Evolutionary conservation across 208 protist species (phyloP), one percentile per base, ranked within the genome.

Genomic region (Angomonas deanei): DNA sequence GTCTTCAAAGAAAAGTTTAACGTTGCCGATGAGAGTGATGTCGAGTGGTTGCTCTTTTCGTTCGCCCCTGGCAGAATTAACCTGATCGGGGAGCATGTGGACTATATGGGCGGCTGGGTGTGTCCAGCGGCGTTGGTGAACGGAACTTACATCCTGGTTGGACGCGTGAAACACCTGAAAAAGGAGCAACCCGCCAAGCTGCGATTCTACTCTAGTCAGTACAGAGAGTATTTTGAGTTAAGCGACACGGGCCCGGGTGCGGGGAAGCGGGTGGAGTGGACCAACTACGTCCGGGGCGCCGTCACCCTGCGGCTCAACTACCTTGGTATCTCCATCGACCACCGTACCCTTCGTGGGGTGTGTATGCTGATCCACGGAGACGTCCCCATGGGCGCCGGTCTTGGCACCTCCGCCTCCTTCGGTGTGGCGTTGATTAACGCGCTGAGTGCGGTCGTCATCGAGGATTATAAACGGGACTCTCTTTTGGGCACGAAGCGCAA

Each of bases 11-110:
- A 84, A 63, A 62, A 76, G 56, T 91, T 88, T 56, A 10, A 74
- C 19, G 80, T 86, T 0, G 26, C 57, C 15, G 53, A 60, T 27
- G 67, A 77, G 10, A 50, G 27, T 0, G 84, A 91, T 49, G 84
- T 91, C 32, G 79, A 91, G 72, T 91, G 84, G 81, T 54, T 84
- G 24, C 50, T 91, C 3, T 88, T 88, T 58, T 80, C 80, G 34
- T 88, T 91, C 69, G 75, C 87, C 0, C 92, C 92, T 1, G 92
- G 92, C 5, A 74, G 92, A 13, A 76, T 97, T 39, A 97, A 97
- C 69, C 66, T 94, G 27, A 97, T 97, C 49, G 92, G 92, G 21
- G 88, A 97, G 65, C 92, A 97, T 73, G 86, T 91, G 6, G 92
- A 96, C 78, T 96, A 95, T 71, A 87, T 85, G 73, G 85, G 78